Percentiles rank a stretch among this genome's conserved stretches.
Evolutionary conservation across 768 basidiomycete species (phyloP).

Genomic region (Kwoniella heveanensis): DNA sequence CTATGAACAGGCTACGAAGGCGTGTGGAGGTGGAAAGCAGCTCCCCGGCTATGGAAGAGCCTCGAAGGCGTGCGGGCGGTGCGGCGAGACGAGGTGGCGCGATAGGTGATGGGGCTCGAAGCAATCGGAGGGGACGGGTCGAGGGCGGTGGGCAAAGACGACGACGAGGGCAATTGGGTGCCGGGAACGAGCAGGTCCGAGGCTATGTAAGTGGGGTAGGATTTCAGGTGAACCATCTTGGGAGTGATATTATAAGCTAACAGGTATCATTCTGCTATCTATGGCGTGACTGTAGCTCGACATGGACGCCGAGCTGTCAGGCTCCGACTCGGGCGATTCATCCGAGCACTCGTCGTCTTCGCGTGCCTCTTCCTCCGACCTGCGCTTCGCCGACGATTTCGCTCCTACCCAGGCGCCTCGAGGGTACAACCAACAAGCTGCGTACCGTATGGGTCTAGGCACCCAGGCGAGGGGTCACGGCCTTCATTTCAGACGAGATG

Average conservation of each 20-base stretch:
- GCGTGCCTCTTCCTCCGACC: slow-evolving; percentile 40
- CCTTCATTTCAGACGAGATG: slow-evolving; percentile 32
- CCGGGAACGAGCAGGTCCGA: slow-evolving; percentile 9
- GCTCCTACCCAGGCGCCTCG: slow-evolving; percentile 55
- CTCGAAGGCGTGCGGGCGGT: background rate
- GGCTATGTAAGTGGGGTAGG: slow-evolving; percentile 13
- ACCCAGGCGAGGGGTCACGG: slow-evolving; percentile 45
- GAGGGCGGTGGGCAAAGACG: background rate
- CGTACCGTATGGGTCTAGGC: slow-evolving; percentile 50
- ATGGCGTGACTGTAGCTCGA: slow-evolving; percentile 40
- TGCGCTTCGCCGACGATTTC: slow-evolving; percentile 54
- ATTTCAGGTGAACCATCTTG: background rate
- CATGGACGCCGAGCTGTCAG: slow-evolving; percentile 46
- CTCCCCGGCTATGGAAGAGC: slow-evolving; percentile 10
- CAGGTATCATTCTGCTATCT: too few relatives aligned
- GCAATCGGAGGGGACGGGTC: background rate
- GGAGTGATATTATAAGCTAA: too few relatives aligned
- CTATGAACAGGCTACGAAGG: slow-evolving; percentile 6
- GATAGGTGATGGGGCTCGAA: background rate
- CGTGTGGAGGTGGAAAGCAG: slow-evolving; percentile 15
- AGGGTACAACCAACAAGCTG: slow-evolving; percentile 55
- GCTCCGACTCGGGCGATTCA: slow-evolving; percentile 35
- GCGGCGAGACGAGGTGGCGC: too few relatives aligned
- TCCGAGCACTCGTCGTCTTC: slow-evolving; percentile 37
- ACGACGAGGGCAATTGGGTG: background rate